Conservation (phyloP, 306 rosid genomes). For the Vigna angularis region DNA sequence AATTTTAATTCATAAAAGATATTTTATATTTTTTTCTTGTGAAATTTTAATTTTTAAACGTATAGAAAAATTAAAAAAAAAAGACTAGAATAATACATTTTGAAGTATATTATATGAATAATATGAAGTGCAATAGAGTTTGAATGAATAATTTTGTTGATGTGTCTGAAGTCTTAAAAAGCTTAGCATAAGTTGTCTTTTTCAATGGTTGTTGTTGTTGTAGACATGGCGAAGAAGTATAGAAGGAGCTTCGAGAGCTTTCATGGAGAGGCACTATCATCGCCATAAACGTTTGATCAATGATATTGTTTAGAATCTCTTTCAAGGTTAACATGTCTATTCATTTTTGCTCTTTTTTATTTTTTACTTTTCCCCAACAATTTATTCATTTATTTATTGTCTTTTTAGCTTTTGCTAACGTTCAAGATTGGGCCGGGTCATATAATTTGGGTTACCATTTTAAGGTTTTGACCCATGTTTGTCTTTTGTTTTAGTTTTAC, state of each 20-base stretch:
- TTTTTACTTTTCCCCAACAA: background rate
- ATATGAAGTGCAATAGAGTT: background rate
- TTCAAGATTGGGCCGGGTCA: background rate
- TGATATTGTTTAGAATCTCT: constrained; percentile 59
- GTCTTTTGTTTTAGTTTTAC: background rate
- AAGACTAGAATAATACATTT: too few relatives aligned
- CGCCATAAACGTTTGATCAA: constrained; percentile 78
- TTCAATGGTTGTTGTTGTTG: constrained; percentile 14
- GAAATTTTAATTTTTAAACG: too few relatives aligned
- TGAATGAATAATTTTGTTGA: background rate
- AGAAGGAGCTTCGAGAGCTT: constrained; percentile 81
- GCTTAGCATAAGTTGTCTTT: background rate
- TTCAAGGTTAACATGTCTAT: background rate
- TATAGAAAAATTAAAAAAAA: too few relatives aligned
- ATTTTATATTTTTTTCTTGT: too few relatives aligned
- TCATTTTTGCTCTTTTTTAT: background rate
- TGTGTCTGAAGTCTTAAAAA: background rate
- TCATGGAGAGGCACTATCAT: constrained; percentile 86
- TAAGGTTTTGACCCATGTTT: too few relatives aligned
- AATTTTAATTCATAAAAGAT: too few relatives aligned
- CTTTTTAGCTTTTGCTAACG: too few relatives aligned
- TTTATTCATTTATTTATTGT: too few relatives aligned
- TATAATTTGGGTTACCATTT: too few relatives aligned
- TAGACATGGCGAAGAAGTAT: constrained; percentile 88
- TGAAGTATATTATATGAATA: too few relatives aligned